Percentiles rank a stretch among this genome's conserved stretches.
phyloP scores from a whole-genome alignment of 371 early-diverging fungal genomes.

The Rhizopus arrhizus region DNA sequence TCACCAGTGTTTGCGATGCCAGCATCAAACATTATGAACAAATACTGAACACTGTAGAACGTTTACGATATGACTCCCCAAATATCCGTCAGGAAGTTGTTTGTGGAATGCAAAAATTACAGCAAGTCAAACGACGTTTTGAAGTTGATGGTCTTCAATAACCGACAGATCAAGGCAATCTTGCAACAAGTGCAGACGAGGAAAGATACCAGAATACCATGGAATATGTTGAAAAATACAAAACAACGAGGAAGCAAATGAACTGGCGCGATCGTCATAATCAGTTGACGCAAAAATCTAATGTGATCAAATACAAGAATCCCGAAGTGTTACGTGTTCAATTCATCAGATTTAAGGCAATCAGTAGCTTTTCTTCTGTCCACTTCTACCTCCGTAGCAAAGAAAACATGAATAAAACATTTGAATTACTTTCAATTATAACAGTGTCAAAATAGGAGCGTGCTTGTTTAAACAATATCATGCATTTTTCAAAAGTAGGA shows the following conservation, averaged over 20 bases:
- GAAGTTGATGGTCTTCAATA: conserved; percentile 12
- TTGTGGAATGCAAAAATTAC: conserved; percentile 16
- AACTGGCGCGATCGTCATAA: conserved; percentile 17
- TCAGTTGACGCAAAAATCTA: conserved; percentile 12
- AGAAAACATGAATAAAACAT: conserved; percentile 11
- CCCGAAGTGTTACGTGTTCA: conserved; percentile 13
- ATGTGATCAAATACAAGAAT: conserved; percentile 16
- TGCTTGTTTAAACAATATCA: too few species aligned
- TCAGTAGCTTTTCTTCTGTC: conserved; percentile 14
- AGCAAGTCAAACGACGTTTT: conserved; percentile 18
- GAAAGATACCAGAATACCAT: conserved; percentile 18
- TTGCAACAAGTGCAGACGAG: conserved; percentile 14
- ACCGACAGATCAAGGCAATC: conserved; percentile 8
- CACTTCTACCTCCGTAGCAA: conserved; percentile 8
- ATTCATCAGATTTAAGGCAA: conserved; percentile 17
- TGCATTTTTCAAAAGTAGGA: too few species aligned
- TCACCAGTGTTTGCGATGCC: conserved; percentile 15
- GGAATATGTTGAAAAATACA: conserved; percentile 15
- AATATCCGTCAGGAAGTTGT: conserved; percentile 12
- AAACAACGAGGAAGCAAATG: conserved; percentile 14
- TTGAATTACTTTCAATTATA: conserved; percentile 3
- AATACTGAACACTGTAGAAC: conserved; percentile 13
- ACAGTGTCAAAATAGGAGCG: too few species aligned
- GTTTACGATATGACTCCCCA: conserved; percentile 17
- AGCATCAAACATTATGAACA: conserved; percentile 15